phyloP scores from a whole-genome alignment of 2,329 filamentous ascomycete genomes.

The Cladosporium sp. region DNA sequence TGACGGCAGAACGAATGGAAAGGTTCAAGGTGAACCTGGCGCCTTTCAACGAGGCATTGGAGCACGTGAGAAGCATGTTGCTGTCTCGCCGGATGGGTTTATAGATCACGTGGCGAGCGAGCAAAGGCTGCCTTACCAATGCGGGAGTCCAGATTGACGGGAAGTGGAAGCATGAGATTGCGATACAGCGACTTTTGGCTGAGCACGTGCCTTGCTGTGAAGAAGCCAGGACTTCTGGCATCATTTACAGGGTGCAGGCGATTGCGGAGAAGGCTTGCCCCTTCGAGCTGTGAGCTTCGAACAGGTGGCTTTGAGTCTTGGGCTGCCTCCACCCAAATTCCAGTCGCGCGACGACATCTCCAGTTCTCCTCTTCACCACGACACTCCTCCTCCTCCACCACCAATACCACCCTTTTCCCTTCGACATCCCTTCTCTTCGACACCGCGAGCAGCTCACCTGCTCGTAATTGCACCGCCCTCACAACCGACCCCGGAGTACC shows the following conservation, averaged over 20 bases:
- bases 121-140: background rate
- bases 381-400: background rate
- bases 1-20: constrained; percentile 3
- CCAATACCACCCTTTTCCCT: constrained; percentile 24
- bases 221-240: constrained; percentile 8
- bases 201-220: background rate
- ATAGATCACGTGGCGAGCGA: constrained; percentile 1
- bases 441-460: constrained; percentile 6
- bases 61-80: constrained; percentile 5
- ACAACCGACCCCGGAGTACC: constrained; percentile 20
- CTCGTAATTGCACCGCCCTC: constrained; percentile 15
- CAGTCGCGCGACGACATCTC: constrained; percentile 11
- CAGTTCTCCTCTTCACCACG: constrained; percentile 5
- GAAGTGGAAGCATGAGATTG: background rate
- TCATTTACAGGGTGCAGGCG: background rate
- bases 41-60: constrained; percentile 10
- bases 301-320: constrained; percentile 9
- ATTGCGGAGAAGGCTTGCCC: constrained; percentile 6
- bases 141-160: background rate
- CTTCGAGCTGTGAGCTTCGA: constrained; percentile 15
- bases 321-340: constrained; percentile 15
- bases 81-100: background rate
- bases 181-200: constrained; percentile 10
- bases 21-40: constrained; percentile 5
- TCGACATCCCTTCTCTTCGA: constrained; percentile 12